phyloP scores from a whole-genome alignment of 345 rosid genomes.

The Arabis alpina region DNA sequence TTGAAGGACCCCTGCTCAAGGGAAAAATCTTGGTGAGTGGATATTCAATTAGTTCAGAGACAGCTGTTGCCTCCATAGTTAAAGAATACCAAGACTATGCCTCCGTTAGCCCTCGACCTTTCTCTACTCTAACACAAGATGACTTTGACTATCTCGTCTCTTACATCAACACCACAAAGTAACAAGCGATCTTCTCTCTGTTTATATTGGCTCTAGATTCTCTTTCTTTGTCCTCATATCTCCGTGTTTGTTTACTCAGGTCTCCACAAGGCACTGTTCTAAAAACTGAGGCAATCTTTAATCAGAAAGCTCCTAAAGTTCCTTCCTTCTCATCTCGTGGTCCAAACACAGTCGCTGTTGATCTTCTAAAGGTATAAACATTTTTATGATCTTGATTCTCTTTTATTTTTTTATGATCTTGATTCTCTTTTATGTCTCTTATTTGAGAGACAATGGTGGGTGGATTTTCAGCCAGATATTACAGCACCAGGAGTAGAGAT shows the following conservation, averaged over 20 bases:
- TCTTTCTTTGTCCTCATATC: too few species aligned
- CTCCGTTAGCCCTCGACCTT: conserved; percentile 12
- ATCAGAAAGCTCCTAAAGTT: conserved; percentile 36
- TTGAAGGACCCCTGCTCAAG: neutral
- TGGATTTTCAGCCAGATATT: conserved; percentile 50
- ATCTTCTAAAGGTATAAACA: conserved; percentile 39
- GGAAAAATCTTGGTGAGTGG: conserved; percentile 46
- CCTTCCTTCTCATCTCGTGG: conserved; percentile 46
- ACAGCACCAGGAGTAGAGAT: conserved; percentile 55
- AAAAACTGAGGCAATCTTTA: conserved; percentile 30
- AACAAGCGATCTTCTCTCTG: conserved; percentile 17
- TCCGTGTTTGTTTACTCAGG: conserved; percentile 17
- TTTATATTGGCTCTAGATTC: neutral
- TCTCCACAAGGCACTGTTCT: conserved; percentile 33
- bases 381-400: neutral
- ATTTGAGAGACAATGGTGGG: conserved; percentile 12
- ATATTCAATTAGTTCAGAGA: accelerated
- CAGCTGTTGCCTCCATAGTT: conserved; percentile 39
- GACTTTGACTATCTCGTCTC: conserved; percentile 22
- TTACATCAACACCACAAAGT: conserved; percentile 45
- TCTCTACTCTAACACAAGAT: neutral
- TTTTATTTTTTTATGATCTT: neutral
- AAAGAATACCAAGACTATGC: neutral
- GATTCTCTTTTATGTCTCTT: neutral
- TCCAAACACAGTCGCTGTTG: conserved; percentile 34